Evolutionary conservation across 352 stramenopile species (phyloP), one percentile per base, ranked within the genome.

Genomic region (Phytophthora palmivora): DNA sequence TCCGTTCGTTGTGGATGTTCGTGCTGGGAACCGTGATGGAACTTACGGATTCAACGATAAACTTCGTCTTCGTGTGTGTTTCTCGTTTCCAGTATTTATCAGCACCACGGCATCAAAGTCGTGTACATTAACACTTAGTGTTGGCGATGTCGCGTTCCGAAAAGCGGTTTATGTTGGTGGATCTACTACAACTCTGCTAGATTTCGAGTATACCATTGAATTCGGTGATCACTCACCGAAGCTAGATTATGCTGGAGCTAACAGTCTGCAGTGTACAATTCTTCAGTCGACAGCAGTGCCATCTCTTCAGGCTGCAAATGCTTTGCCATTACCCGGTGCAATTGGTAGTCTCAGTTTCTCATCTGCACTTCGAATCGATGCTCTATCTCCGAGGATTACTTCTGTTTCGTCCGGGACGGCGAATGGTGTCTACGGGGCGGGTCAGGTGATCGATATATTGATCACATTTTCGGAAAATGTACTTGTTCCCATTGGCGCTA

Each of bases 381-480:
- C 70, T 0, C 49, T 61, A 2, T 72, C 80, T 10, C 78, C 82
- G 4, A 68, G 69, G 6, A 44, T 91, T 15, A 51, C 66, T 0
- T 88, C 79, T 0, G 79, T 91, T 3, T 79, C 82, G 0, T 88
- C 79, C 0, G 44, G 52, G 0, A 28, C 82, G 2, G 7, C 47
- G 3, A 89, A 88, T 21, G 78, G 74, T 0, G 58, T 91, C 6
- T 93, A 89, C 24, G 82, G 79, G 15, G 79, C 72, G 16, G 79
- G 84, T 0, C 78, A 95, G 33, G 32, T 75, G 3, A 69, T 95
- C 15, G 62, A 81, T 21, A 60, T 95, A 2, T 24, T 48, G 0
- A 57, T 91, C 21, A 70, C 70, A 1, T 95, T 95, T 58, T 88
- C 82, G 0, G 71, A 85, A 56, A 43, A 67, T 2, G 73, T 91